Base-by-base conservation (phyloP, 2,329 filamentous ascomycete species). In the Microdochium trichocladiopsis region DNA sequence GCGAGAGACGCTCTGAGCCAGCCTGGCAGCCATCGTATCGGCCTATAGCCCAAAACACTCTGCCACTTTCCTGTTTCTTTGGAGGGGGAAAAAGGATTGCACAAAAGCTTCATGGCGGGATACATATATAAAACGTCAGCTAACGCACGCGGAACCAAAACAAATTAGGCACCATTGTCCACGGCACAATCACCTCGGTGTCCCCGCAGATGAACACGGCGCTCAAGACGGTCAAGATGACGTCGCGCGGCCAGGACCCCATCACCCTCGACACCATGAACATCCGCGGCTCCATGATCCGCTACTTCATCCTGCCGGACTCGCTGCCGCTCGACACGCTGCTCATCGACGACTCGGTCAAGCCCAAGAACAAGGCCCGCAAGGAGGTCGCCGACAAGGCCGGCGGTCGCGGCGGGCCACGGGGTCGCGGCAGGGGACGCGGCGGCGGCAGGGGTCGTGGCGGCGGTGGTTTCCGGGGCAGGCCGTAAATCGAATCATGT, bases 191-290 rank as follows among this genome's bases (percentile, higher is more conserved):
- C 70, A 91, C 92, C 55, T 94, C 91, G 36, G 92, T 99, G 63
- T 94, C 92, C 6, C 94, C 95, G 11, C 90, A 96, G 73, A 99
- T 99, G 94, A 99, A 99, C 79, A 96, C 92, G 53, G 87, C 92
- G 49, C 83, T 99, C 54, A 90, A 92, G 66, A 91, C 89, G 56
- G 93, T 97, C 66, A 97, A 96, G 76, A 96, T 96, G 90, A 97
- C 93, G 2, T 79, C 86, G 59, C 90, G 87, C 70, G 88, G 88
- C 65, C 90, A 94, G 67, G 90, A 95, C 56, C 86, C 92, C 50
- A 85, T 96, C 66, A 79, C 86, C 5, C 84, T 97, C 56, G 94
- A 99, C 69, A 90, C 90, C 24, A 96, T 99, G 82, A 96, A 95
- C 75, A 88, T 99, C 60, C 90, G 94, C 60, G 94, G 94, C 63